Base-by-base conservation (phyloP, 805 yeast species). In the Zygoascus ofunaensis region DNA sequence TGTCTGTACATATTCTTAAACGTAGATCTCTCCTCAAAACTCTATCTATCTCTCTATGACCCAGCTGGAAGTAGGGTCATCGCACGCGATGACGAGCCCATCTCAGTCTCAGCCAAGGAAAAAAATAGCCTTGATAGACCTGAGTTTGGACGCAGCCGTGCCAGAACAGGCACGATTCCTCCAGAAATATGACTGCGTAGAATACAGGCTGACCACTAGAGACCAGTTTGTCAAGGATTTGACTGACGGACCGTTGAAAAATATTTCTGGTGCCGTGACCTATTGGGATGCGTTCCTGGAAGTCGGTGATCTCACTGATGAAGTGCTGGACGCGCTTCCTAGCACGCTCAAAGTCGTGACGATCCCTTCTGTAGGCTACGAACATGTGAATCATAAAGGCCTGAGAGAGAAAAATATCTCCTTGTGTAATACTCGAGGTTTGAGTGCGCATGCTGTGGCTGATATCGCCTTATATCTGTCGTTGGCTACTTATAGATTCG, bases 361-460 rank as follows among this genome's bases (percentile, higher is more conserved):
- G 2, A 66, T 73, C 33, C 76, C 81, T 21, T 76, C 82, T 52
- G 83, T 79, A 3, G 87, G 87, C 0, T 67, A 64, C 51, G 82
- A 80, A 47, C 67, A 65, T 35, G 70, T 72, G 44, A 78, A 77
- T 51, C 72, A 70, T 1, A 48, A 50, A 7, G 67, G 57, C 10
- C 59, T 80, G 62, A 60, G 65, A 23, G 54, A 59, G 18, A 65
- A 62, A 28, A 72, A 71, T 12, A 74, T 84, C 22, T 55, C 64
- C 5, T 66, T 84, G 48, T 75, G 83, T 48, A 80, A 84, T 55
- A 79, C 78, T 44, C 64, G 69, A 34, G 52, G 53, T 1, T 36
- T 53, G 18, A 77, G 82, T 0, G 76, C 83, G 1, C 75, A 69
- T 34, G 80, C 82, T 14, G 94, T 84, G 22, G 83, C 89, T 2